Evolutionary conservation across 2,329 filamentous ascomycete genomes (phyloP).

Genomic region (Tricladium varicosporioides): DNA sequence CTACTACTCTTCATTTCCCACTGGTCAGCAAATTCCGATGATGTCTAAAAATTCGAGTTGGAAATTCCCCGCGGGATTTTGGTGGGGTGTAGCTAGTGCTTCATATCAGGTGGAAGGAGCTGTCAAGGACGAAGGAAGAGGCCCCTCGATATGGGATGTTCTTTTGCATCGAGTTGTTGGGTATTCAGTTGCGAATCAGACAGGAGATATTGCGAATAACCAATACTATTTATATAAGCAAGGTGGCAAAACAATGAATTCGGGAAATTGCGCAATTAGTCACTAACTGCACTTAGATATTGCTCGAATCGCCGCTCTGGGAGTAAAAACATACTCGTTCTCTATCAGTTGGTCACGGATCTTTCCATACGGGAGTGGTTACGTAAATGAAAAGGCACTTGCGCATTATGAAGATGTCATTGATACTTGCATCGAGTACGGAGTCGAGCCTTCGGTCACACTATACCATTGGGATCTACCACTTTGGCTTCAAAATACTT

Average conservation of each 20-base stretch:
- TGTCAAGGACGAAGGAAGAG: constrained; percentile 42
- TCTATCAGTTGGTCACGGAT: constrained; percentile 52
- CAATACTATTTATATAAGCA: constrained; percentile 57
- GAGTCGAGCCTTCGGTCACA: constrained; percentile 47
- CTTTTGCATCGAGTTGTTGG: constrained; percentile 22
- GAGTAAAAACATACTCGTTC: constrained; percentile 51
- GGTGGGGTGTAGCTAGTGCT: constrained; percentile 48
- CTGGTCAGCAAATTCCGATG: constrained; percentile 18
- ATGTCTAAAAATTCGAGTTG: constrained; percentile 24
- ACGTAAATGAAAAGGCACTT: constrained; percentile 49
- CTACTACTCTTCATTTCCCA: constrained; percentile 21
- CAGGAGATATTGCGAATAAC: constrained; percentile 49
- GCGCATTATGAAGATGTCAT: constrained; percentile 54
- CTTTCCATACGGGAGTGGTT: constrained; percentile 48
- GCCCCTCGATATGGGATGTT: constrained; percentile 44
- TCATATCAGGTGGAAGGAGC: constrained; percentile 48
- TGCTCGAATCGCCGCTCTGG: constrained; percentile 49
- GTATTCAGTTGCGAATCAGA: constrained; percentile 38
- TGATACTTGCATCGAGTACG: constrained; percentile 47
- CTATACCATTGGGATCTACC: constrained; percentile 42
- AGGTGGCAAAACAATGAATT: constrained; percentile 30
- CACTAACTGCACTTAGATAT: constrained; percentile 39
- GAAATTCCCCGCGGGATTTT: constrained; percentile 38
- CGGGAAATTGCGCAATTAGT: too few relatives aligned
- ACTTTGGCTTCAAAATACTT: constrained; percentile 37